Conservation (phyloP, 164 flowering plant species). For the Vitis rotundifolia region DNA sequence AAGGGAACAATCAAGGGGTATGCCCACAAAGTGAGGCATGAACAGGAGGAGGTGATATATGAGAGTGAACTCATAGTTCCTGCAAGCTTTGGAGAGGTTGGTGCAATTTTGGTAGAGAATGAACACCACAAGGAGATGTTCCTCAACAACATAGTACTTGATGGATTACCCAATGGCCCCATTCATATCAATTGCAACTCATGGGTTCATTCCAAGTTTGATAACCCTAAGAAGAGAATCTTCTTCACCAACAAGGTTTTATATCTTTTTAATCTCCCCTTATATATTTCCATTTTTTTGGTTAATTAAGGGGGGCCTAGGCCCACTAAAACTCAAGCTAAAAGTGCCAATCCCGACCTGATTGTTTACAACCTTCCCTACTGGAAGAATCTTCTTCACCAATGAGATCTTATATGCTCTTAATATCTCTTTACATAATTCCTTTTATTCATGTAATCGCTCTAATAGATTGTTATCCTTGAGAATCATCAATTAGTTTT, state of each 20-base stretch:
- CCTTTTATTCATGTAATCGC: too few species aligned
- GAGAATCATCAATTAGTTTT: too few species aligned
- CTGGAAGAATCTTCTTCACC: too few species aligned
- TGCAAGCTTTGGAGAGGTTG: background rate
- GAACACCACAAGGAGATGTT: background rate
- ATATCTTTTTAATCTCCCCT: background rate
- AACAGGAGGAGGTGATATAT: background rate
- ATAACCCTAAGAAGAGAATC: slow-evolving; percentile 22
- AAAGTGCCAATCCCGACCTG: too few species aligned
- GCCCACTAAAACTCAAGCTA: too few species aligned
- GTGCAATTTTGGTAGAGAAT: too few species aligned
- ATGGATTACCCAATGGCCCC: slow-evolving; percentile 1
- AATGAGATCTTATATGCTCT: too few species aligned
- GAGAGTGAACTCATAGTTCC: slow-evolving; percentile 9
- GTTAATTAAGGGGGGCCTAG: too few species aligned
- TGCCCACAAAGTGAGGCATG: background rate
- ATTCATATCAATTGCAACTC: slow-evolving; percentile 10
- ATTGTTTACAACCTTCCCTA: too few species aligned
- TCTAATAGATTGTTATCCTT: too few species aligned
- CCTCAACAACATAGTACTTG: slow-evolving; percentile 11
- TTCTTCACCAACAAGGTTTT: slow-evolving; percentile 31
- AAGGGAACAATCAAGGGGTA: slow-evolving; percentile 1
- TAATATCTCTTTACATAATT: too few species aligned
- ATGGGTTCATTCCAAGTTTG: slow-evolving; percentile 26
- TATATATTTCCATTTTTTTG: background rate